Percentiles rank a stretch among this genome's conserved stretches.
phyloP scores from a whole-genome alignment of 345 rosid species.

The Murraya paniculata region DNA sequence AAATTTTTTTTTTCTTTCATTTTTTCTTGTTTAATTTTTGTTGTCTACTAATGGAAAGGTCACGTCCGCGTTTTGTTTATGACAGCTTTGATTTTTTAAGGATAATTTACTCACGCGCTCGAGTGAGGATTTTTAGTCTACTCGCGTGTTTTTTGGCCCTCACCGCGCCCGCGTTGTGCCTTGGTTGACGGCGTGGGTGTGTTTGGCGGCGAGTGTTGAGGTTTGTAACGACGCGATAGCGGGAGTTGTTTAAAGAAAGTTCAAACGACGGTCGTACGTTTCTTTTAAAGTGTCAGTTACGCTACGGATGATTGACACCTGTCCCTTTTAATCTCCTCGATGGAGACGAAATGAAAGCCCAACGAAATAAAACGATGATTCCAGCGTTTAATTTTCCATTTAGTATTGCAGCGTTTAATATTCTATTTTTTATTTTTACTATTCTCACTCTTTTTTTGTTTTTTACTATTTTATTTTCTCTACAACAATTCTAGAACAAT shows the following conservation, averaged over 20 bases:
- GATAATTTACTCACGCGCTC: not conserved
- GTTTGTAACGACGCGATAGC: not conserved
- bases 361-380: not conserved
- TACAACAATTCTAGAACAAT: no score
- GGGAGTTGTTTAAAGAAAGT: not conserved
- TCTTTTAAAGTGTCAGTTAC: not conserved
- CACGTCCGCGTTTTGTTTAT: slow-evolving; percentile 5
- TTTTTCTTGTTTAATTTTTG: not conserved
- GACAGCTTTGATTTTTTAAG: slow-evolving; percentile 2
- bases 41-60: slow-evolving; percentile 13
- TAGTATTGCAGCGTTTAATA: no score
- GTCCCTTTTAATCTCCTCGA: not conserved
- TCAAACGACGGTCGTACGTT: not conserved
- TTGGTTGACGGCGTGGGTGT: not conserved
- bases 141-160: not conserved
- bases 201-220: not conserved
- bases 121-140: not conserved
- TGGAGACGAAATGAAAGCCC: not conserved
- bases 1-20: not conserved
- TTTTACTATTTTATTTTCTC: no score
- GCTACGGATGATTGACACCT: slow-evolving; percentile 11
- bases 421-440: no score
- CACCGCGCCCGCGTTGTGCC: not conserved
- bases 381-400: not conserved
- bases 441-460: no score